phyloP scores from a whole-genome alignment of 1,284 basidiomycete genomes.

The Apiotrichum brassicae region DNA sequence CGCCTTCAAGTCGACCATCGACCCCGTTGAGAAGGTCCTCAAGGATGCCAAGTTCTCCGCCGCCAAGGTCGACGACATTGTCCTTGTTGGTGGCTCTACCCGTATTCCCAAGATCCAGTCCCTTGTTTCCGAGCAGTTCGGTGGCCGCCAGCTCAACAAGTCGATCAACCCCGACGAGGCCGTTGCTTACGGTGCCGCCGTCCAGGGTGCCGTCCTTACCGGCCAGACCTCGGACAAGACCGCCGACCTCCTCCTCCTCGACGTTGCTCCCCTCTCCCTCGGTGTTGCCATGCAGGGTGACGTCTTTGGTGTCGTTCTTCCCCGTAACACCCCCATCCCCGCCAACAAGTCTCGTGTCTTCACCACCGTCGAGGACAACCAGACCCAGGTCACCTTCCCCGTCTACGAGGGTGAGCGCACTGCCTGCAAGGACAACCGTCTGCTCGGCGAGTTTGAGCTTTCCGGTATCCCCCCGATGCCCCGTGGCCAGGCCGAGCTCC shows the following conservation, averaged over 20 bases:
- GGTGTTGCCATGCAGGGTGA: slow-evolving; percentile 98
- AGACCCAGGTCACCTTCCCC: slow-evolving; percentile 95
- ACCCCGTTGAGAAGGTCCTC: slow-evolving; percentile 97
- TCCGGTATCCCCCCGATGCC: slow-evolving; percentile 94
- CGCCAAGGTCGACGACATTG: slow-evolving; percentile 98
- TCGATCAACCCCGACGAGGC: slow-evolving; percentile 96
- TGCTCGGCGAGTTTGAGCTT: slow-evolving; percentile 96
- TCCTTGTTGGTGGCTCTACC: slow-evolving; percentile 98
- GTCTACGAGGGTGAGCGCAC: slow-evolving; percentile 98
- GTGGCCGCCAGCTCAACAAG: slow-evolving; percentile 96
- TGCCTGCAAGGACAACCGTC: slow-evolving; percentile 91
- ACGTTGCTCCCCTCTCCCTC: slow-evolving; percentile 90
- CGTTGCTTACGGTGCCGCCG: slow-evolving; percentile 91
- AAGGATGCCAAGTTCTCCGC: slow-evolving; percentile 97
- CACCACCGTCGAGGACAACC: slow-evolving; percentile 98
- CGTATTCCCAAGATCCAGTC: slow-evolving; percentile 99
- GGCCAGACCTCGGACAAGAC: slow-evolving; percentile 95
- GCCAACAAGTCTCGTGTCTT: slow-evolving; percentile 94
- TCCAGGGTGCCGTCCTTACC: slow-evolving; percentile 93
- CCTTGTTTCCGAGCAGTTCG: slow-evolving; percentile 96
- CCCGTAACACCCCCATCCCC: slow-evolving; percentile 93
- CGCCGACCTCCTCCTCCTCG: slow-evolving; percentile 86
- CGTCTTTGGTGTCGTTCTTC: slow-evolving; percentile 87
- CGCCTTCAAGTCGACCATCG: slow-evolving; percentile 93
- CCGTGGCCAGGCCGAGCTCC: slow-evolving; percentile 90